Evolutionary conservation across 2,329 filamentous ascomycete genomes (phyloP), one percentile per base, ranked within the genome.

Genomic region (Xylaria sp.): DNA sequence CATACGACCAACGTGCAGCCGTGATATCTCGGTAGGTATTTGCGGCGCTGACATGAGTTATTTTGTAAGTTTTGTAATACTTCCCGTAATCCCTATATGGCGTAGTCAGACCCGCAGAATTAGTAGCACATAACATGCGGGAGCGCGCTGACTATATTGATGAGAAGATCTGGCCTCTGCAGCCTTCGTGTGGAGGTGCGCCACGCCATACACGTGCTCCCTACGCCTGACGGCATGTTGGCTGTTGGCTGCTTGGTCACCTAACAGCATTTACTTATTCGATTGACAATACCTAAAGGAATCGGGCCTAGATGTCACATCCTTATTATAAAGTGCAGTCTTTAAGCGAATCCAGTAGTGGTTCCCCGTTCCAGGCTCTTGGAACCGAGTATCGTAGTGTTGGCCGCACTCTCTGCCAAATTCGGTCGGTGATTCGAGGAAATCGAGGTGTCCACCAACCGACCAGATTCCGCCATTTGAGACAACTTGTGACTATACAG

Each of bases 131-230:
- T 46, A 67, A 30, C 34, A 52, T 28, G 60, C 45, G 12, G 48
- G 39, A 64, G 23, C 36, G 45, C 59, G 52, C 63, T 66, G 59
- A 66, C 52, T 52, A 62, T 36, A 66, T 48, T 46, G 41, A 43
- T 52, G 32, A 53, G 43, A 53, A 41, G 20, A 55, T 41, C 39
- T 53, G 48, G 46, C 34, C 28, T 36, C 66, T 68, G 66, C 62
- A 15, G 18, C 57, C 28, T 46, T 61, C 62, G 66, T 62, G 32
- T 68, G 23, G 39, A 41, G 46, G 13, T 58, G 34, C 43, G 66
- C 66, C 50, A 57, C 65, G 41, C 61, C 56, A 18, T 60, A 50
- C 60, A 67, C 50, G 53, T 67, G 60, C 52, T 39, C 32, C 20
- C 45, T 45, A 20, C 18, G 6, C 15, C 55, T 50, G 23, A 30